These are phyloP conservation scores for Phoma sp. DNA, from an alignment of 2,329 filamentous ascomycete genomes.

Conservation along the genomic window DNA sequence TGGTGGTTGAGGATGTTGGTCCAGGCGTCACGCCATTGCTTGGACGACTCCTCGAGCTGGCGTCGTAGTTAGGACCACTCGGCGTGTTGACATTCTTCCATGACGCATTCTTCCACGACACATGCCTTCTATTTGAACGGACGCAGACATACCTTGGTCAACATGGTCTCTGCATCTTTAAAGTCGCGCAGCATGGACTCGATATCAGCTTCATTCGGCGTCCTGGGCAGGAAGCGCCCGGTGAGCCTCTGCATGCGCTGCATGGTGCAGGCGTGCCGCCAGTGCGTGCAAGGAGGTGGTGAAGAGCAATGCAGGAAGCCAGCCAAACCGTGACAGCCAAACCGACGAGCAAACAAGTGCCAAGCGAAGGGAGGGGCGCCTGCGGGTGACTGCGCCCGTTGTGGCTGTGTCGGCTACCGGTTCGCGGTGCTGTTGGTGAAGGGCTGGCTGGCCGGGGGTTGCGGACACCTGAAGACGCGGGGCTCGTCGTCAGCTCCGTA, in stretches of 20 bases:
- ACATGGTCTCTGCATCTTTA: conserved; percentile 77
- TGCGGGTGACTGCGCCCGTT: conserved; percentile 13
- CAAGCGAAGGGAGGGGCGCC: neutral
- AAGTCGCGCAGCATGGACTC: conserved; percentile 79
- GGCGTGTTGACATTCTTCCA: too few species aligned
- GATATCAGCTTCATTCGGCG: conserved; percentile 79
- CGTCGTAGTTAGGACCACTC: too few species aligned
- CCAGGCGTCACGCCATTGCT: conserved; percentile 82
- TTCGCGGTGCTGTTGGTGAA: conserved; percentile 27
- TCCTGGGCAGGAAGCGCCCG: conserved; percentile 73
- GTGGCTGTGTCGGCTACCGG: conserved; percentile 30
- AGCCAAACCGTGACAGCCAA: too few species aligned
- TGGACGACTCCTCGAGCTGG: conserved; percentile 79
- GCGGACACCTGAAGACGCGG: conserved; percentile 3
- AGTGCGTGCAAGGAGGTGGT: conserved; percentile 22
- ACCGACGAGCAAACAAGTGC: neutral
- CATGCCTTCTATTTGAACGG: conserved; percentile 15
- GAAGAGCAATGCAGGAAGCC: too few species aligned
- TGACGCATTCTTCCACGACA: conserved; percentile 12
- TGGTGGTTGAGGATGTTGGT: conserved; percentile 74
- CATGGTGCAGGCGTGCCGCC: conserved; percentile 57
- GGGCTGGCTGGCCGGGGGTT: conserved; percentile 9
- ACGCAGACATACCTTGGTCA: conserved; percentile 67
- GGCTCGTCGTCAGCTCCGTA: conserved; percentile 14
- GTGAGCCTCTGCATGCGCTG: conserved; percentile 78